Percentiles rank a stretch among this genome's conserved stretches.
Evolutionary conservation across 148 eudicot genomes (phyloP).

Genomic region (Rhododendron simsii): DNA sequence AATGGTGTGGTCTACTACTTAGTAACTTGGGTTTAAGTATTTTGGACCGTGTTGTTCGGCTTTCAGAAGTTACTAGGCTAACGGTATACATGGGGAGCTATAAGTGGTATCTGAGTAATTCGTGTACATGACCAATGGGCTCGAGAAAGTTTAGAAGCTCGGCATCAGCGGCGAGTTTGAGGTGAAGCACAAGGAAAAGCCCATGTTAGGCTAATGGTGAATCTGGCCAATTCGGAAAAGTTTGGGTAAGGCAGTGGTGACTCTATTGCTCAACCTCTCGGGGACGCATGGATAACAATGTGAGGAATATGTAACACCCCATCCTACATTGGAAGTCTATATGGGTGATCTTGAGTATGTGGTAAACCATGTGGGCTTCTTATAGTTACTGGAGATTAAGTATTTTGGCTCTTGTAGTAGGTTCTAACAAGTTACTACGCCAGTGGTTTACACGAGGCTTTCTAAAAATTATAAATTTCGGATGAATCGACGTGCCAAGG

Average conservation of each 20-base stretch:
- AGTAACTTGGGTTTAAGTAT: not conserved
- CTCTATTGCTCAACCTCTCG: not conserved
- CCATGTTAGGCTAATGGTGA: not conserved
- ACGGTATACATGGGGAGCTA: not conserved
- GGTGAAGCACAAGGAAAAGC: not conserved
- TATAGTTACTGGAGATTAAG: not conserved
- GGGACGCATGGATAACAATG: not conserved
- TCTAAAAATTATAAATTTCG: not conserved
- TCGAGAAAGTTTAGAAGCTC: not conserved
- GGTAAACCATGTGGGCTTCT: not conserved
- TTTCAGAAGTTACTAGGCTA: not conserved
- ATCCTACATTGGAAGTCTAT: not conserved
- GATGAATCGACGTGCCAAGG: not conserved
- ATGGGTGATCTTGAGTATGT: not conserved
- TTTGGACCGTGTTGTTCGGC: not conserved
- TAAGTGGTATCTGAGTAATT: not conserved
- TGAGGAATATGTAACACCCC: not conserved
- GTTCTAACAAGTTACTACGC: not conserved
- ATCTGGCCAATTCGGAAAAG: not conserved
- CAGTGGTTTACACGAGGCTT: not conserved
- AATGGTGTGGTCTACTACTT: not conserved
- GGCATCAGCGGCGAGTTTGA: not conserved
- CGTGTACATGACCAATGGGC: not conserved
- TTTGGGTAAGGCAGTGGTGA: not conserved
- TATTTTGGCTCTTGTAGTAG: not conserved